These are phyloP conservation scores for Xylaria curta DNA, from an alignment of 495 filamentous ascomycete genomes.

Conservation along the genomic window DNA sequence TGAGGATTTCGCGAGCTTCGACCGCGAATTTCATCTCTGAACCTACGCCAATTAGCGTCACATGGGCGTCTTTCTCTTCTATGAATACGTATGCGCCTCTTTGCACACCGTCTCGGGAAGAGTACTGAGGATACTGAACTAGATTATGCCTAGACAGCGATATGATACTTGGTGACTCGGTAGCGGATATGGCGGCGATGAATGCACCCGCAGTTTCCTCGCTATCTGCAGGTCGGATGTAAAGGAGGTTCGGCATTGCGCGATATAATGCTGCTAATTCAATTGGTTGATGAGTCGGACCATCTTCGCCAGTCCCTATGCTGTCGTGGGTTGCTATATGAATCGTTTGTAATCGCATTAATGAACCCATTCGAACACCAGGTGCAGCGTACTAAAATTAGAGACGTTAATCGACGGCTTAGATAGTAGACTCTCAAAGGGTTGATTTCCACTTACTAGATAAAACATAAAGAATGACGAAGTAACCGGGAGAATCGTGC, in stretches of 20 bases:
- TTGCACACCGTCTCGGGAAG: slow-evolving; percentile 33
- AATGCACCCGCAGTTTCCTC: slow-evolving; percentile 65
- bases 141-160: slow-evolving; percentile 39
- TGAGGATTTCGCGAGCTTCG: slow-evolving; percentile 32
- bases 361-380: slow-evolving; percentile 64
- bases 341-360: slow-evolving; percentile 62
- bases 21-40: slow-evolving; percentile 43
- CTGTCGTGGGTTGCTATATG: slow-evolving; percentile 67
- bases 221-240: slow-evolving; percentile 62
- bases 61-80: slow-evolving; percentile 36
- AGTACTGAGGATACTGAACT: slow-evolving; percentile 29
- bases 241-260: slow-evolving; percentile 66
- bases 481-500: slow-evolving; percentile 60
- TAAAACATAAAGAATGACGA: slow-evolving; percentile 69
- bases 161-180: slow-evolving; percentile 46
- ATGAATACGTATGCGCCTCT: slow-evolving; percentile 45
- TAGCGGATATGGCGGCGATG: slow-evolving; percentile 55
- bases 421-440: neutral
- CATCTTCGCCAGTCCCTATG: slow-evolving; percentile 65
- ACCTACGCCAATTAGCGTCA: slow-evolving; percentile 45
- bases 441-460: slow-evolving; percentile 31
- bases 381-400: slow-evolving; percentile 57
- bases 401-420: neutral
- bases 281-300: slow-evolving; percentile 67
- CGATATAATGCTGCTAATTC: slow-evolving; percentile 63